Evolutionary conservation across 2,329 filamentous ascomycete species (phyloP).

Genomic region (Talaromyces sp.): DNA sequence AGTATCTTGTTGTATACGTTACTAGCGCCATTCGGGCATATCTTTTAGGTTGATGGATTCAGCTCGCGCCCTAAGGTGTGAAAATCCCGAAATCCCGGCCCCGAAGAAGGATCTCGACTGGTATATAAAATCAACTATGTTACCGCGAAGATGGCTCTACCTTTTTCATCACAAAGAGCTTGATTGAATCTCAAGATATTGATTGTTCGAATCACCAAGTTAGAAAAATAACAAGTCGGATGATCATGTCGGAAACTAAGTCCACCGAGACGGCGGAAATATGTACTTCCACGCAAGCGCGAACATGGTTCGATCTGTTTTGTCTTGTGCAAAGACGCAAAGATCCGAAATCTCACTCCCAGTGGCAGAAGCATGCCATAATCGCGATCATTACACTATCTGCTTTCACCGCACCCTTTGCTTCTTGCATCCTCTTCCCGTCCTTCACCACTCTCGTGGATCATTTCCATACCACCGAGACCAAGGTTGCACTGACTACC

Average conservation of each 20-base stretch:
- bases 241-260: background rate
- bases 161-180: background rate
- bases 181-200: background rate
- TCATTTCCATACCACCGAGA: conserved; percentile 31
- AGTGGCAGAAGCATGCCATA: conserved; percentile 1
- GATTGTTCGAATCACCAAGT: background rate
- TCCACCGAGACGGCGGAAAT: background rate
- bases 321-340: background rate
- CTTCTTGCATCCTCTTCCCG: conserved; percentile 9
- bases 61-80: too few relatives aligned
- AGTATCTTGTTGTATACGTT: too few relatives aligned
- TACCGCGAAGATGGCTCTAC: background rate
- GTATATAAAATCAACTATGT: background rate
- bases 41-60: too few relatives aligned
- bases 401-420: conserved; percentile 10
- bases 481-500: conserved; percentile 37
- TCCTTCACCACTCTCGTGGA: conserved; percentile 30
- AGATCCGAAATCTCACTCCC: background rate
- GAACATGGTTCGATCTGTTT: background rate
- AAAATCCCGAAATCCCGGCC: background rate
- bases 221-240: background rate
- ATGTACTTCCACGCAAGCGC: background rate
- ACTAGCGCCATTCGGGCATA: too few relatives aligned
- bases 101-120: background rate
- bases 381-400: conserved; percentile 2